Percentiles rank a stretch among this genome's conserved stretches.
phyloP scores from a whole-genome alignment of 139 green algal species.

The Tetraselmis chui region DNA sequence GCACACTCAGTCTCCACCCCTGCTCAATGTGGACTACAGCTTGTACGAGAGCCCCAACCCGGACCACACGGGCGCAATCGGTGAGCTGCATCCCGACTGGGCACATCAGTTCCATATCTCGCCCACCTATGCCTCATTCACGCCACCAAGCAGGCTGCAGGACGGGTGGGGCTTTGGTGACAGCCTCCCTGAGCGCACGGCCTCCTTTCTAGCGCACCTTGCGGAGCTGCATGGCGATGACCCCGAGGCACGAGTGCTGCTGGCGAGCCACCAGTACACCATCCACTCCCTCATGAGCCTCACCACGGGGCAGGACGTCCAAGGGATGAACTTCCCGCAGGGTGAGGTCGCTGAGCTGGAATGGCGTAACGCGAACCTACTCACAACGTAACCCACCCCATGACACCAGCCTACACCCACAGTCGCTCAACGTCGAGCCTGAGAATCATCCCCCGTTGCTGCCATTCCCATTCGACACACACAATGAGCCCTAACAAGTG shows the following conservation, averaged over 20 bases:
- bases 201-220: neutral
- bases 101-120: neutral
- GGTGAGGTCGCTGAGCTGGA: conserved; percentile 4
- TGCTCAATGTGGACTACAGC: conserved; percentile 9
- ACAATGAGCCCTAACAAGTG: too few relatives aligned
- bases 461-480: too few relatives aligned
- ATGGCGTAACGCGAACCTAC: too few relatives aligned
- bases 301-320: neutral
- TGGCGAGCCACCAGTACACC: neutral
- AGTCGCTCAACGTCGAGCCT: too few relatives aligned
- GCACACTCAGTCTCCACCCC: neutral
- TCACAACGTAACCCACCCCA: too few relatives aligned
- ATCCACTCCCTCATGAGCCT: conserved; percentile 4
- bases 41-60: conserved; percentile 7
- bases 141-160: neutral
- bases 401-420: too few relatives aligned
- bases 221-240: neutral
- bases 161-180: neutral
- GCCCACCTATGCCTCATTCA: neutral
- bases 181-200: neutral
- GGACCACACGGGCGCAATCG: neutral
- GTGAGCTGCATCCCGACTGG: neutral
- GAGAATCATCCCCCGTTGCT: too few relatives aligned
- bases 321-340: neutral
- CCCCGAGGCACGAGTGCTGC: neutral